Evolutionary conservation across 129 eudicot genomes (phyloP).

Genomic region (Saposhnikovia divaricata): DNA sequence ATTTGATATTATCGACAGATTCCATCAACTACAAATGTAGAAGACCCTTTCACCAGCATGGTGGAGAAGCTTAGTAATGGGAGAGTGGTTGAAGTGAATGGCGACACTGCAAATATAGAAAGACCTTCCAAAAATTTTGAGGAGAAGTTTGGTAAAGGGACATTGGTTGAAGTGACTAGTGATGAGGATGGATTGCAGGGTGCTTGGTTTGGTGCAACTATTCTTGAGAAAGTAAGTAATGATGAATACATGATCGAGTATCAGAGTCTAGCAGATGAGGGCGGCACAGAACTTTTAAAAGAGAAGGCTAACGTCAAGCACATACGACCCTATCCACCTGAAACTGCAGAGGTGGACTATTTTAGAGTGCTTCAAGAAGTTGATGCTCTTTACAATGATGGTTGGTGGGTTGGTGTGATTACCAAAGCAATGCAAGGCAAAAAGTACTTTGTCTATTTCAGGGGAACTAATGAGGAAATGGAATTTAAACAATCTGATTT

Average conservation of each 20-base stretch:
- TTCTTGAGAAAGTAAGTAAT: constrained; percentile 26
- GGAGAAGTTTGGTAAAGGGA: constrained; percentile 37
- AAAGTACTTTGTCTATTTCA: constrained; percentile 52
- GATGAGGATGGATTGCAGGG: constrained; percentile 80
- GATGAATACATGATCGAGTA: constrained; percentile 48
- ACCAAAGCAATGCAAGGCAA: constrained; percentile 37
- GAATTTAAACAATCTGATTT: constrained; percentile 42
- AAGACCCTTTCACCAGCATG: constrained; percentile 13
- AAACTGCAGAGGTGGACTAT: constrained; percentile 21
- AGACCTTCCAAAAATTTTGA: constrained; percentile 15
- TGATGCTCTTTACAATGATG: constrained; percentile 66
- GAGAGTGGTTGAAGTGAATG: constrained; percentile 47
- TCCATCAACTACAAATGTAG: constrained; percentile 8
- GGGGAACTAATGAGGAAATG: constrained; percentile 44
- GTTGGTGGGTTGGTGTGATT: constrained; percentile 96
- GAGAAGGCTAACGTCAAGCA: constrained; percentile 51
- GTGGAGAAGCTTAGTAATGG: constrained; percentile 34
- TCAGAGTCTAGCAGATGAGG: constrained; percentile 45
- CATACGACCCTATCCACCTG: constrained; percentile 63
- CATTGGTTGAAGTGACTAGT: constrained; percentile 52
- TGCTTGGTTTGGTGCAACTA: constrained; percentile 77
- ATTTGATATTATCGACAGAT: constrained; percentile 14
- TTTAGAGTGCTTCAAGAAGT: constrained; percentile 54
- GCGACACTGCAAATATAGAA: constrained; percentile 24
- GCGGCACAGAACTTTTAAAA: constrained; percentile 40